A percentile compares a stretch with the other conserved stretches of the same genome.
These are phyloP conservation scores for Mortierella sp. DNA, from an alignment of 371 early-diverging fungal species.

Conservation along the genomic window DNA sequence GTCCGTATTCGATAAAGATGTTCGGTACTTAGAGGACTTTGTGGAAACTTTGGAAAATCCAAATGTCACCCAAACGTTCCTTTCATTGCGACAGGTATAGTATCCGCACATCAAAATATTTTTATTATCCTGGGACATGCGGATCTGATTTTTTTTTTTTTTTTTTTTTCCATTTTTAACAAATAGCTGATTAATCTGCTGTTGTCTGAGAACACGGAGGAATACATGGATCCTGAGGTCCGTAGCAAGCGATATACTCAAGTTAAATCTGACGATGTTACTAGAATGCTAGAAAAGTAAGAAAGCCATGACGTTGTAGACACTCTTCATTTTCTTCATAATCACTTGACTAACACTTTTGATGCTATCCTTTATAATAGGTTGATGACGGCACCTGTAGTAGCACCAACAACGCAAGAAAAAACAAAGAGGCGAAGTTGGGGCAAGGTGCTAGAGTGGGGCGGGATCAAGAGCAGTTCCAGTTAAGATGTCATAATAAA, in stretches of 20 bases:
- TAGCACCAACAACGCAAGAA: conserved; percentile 40
- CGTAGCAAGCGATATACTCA: conserved; percentile 74
- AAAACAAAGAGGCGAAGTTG: conserved; percentile 48
- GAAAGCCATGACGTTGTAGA: no score
- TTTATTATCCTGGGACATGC: not conserved
- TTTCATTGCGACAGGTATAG: conserved; percentile 80
- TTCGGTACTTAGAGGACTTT: conserved; percentile 82
- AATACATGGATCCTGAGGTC: conserved; percentile 72
- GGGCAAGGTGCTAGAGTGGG: conserved; percentile 56
- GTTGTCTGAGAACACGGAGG: conserved; percentile 79
- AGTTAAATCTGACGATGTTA: conserved; percentile 72
- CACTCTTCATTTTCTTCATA: no score
- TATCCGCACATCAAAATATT: not conserved
- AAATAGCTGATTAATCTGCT: conserved; percentile 72
- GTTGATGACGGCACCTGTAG: conserved; percentile 48
- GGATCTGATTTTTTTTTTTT: not conserved
- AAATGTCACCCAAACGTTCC: conserved; percentile 76
- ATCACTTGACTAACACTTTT: not conserved
- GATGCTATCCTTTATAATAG: conserved; percentile 7
- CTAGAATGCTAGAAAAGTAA: conserved; percentile 87
- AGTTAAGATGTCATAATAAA: conserved; percentile 5
- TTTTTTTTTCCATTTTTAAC: not conserved
- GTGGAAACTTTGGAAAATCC: conserved; percentile 74
- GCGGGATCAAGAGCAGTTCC: conserved; percentile 51
- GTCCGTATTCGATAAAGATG: conserved; percentile 78